A percentile compares a stretch with the other conserved stretches of the same genome.
Conservation (phyloP, 805 yeast genomes). For the Saccharomycopsis amapae region DNA sequence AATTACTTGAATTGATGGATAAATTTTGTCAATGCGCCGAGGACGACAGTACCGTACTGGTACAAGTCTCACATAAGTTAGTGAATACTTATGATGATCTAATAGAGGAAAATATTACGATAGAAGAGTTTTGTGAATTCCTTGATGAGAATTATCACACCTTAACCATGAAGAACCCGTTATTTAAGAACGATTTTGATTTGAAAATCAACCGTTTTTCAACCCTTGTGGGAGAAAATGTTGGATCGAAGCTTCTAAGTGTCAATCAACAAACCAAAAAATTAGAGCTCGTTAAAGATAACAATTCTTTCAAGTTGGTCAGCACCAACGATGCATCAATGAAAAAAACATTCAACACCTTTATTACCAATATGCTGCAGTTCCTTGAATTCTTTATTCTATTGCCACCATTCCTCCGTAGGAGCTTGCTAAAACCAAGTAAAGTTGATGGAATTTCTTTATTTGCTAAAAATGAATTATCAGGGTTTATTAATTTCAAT, state of each 20-base stretch:
- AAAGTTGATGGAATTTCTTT: not conserved
- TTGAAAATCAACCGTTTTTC: not conserved
- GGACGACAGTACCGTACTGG: not conserved
- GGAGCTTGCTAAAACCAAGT: not conserved
- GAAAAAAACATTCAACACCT: not conserved
- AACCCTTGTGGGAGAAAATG: not conserved
- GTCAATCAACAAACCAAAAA: not conserved
- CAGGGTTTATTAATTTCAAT: constrained; percentile 2
- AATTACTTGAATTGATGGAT: constrained; percentile 2
- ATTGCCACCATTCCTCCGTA: constrained; percentile 8
- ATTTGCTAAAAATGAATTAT: constrained; percentile 1
- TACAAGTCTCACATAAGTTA: not conserved
- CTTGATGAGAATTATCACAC: not conserved
- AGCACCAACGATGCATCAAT: not conserved
- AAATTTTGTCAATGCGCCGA: not conserved
- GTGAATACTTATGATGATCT: not conserved
- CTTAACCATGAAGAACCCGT: not conserved
- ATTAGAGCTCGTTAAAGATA: not conserved
- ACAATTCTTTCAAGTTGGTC: not conserved
- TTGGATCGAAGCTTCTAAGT: not conserved
- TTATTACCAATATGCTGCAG: not conserved
- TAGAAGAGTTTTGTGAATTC: constrained; percentile 11
- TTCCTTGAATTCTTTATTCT: constrained; percentile 9
- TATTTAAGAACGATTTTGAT: not conserved
- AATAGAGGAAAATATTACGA: constrained; percentile 2